These are phyloP conservation scores for Immersiella caudata DNA, from an alignment of 495 filamentous ascomycete species.

Conservation along the genomic window DNA sequence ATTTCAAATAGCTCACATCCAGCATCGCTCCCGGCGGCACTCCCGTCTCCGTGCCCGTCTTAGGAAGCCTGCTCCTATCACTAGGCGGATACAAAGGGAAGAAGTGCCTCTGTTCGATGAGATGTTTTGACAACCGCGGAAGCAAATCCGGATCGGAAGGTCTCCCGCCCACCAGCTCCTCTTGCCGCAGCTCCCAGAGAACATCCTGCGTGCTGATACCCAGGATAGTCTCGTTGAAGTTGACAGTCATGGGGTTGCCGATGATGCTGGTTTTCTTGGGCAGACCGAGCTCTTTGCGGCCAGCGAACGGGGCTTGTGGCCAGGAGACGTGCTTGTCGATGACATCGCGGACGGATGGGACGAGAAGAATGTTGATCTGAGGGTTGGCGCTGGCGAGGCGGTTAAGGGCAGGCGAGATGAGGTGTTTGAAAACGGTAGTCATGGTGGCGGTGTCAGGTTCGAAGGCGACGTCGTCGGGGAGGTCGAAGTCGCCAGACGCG, in stretches of 20 bases:
- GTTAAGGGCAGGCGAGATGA: constrained; percentile 69
- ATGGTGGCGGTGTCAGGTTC: constrained; percentile 80
- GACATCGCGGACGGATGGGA: constrained; percentile 86
- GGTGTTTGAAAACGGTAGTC: constrained; percentile 77
- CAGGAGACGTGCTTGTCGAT: constrained; percentile 82
- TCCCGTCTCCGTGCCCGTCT: constrained; percentile 58
- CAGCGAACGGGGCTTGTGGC: constrained; percentile 81
- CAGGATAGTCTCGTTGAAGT: constrained; percentile 79
- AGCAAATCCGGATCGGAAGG: constrained; percentile 61
- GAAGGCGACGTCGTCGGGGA: constrained; percentile 68
- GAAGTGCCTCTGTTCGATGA: constrained; percentile 88
- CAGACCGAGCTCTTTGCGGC: constrained; percentile 68
- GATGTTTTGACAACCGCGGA: constrained; percentile 66
- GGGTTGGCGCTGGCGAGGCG: constrained; percentile 68
- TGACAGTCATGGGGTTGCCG: constrained; percentile 84
- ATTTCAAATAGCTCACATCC: constrained; percentile 81
- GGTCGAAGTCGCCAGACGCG: constrained; percentile 84
- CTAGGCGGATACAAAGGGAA: constrained; percentile 84
- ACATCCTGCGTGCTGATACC: constrained; percentile 83
- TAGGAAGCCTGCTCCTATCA: constrained; percentile 66
- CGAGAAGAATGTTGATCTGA: constrained; percentile 74
- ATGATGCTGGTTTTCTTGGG: constrained; percentile 75
- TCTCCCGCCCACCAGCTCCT: constrained; percentile 65
- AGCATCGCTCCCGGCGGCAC: constrained; percentile 70
- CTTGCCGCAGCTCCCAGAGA: constrained; percentile 74